Percentiles rank a stretch among this genome's conserved stretches.
phyloP scores from a whole-genome alignment of 257 asterid species.

The Nicotiana undulata region DNA sequence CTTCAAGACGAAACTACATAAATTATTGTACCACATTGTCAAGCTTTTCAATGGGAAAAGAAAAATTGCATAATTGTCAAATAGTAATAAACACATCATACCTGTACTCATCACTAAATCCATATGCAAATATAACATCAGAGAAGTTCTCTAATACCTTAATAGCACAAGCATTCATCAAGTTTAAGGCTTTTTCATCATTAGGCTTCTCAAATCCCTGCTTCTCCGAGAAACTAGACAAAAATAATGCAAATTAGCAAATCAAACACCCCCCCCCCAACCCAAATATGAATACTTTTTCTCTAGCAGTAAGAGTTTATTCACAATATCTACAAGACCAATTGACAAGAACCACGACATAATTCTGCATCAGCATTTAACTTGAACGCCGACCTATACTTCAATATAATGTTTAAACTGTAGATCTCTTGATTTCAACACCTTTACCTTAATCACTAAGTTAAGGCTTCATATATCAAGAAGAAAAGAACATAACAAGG shows the following conservation, averaged over 20 bases:
- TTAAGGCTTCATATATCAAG: background rate
- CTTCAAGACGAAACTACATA: conserved; percentile 61
- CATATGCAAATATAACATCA: conserved; percentile 61
- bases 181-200: conserved; percentile 43
- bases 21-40: background rate
- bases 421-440: background rate
- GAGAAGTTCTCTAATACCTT: conserved; percentile 66
- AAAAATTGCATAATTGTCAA: background rate
- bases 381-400: background rate
- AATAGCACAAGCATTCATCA: conserved; percentile 76
- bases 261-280: background rate
- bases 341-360: background rate
- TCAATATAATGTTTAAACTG: background rate
- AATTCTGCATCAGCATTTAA: background rate
- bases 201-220: conserved; percentile 71
- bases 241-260: background rate
- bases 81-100: conserved; percentile 7
- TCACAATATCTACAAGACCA: background rate
- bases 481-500: background rate
- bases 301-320: background rate
- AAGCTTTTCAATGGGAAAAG: background rate
- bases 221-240: conserved; percentile 56
- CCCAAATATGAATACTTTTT: background rate
- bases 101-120: conserved; percentile 75
- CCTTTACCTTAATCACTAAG: background rate